These are phyloP conservation scores for Moricandia arvensis DNA, from an alignment of 345 rosid species.

Conservation along the genomic window DNA sequence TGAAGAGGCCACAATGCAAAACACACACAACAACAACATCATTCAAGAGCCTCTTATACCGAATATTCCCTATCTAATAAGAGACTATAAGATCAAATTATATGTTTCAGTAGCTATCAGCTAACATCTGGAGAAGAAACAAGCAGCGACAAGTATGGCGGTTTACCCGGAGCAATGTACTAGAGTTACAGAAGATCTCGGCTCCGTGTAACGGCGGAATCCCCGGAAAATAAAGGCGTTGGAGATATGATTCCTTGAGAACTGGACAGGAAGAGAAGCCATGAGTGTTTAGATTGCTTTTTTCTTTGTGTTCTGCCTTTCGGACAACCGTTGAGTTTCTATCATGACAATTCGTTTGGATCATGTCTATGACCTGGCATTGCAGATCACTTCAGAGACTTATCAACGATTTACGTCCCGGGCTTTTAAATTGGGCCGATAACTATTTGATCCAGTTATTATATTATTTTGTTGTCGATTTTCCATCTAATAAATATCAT, in stretches of 20 bases:
- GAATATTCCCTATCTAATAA: no score
- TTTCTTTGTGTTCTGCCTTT: neutral
- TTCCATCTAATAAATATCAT: no score
- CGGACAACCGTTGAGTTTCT: constrained; percentile 35
- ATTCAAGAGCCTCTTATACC: neutral
- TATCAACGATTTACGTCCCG: neutral
- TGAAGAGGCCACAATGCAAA: constrained; percentile 1
- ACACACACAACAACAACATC: no score
- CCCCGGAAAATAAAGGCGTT: constrained; percentile 21
- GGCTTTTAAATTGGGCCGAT: neutral
- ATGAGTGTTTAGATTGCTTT: constrained; percentile 22
- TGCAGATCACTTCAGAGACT: constrained; percentile 1
- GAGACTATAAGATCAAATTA: neutral
- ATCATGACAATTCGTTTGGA: constrained; percentile 19
- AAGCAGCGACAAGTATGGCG: no score
- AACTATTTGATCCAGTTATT: neutral
- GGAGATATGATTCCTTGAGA: constrained; percentile 29
- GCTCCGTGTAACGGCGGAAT: constrained; percentile 28
- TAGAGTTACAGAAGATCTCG: no score
- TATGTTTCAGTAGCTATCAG: no score
- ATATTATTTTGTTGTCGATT: no score
- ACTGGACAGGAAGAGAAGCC: constrained; percentile 49
- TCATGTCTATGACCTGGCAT: constrained; percentile 46
- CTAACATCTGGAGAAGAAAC: no score
- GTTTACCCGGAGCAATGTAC: constrained; percentile 62